Conservation (phyloP, 192 early-diverging fungal species). For the Piromyces finnis region DNA sequence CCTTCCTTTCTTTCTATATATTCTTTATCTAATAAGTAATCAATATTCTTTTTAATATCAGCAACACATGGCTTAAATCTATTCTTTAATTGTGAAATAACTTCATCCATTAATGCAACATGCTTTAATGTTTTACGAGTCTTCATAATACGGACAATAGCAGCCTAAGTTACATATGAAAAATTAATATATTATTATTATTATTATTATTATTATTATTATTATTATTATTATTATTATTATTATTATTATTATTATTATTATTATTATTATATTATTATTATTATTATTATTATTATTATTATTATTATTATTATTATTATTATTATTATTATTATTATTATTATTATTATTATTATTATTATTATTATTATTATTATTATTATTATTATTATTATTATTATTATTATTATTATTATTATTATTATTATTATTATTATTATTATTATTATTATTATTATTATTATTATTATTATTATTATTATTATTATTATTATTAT, state of each 20-base stretch:
- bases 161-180: conserved; percentile 34
- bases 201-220: background rate
- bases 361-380: background rate
- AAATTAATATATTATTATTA: background rate
- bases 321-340: conserved; percentile 1
- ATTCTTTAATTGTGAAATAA: conserved; percentile 66
- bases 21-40: conserved; percentile 71
- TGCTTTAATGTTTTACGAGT: conserved; percentile 81
- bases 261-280: background rate
- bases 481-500: conserved; percentile 2
- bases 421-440: background rate
- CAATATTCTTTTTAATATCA: conserved; percentile 94
- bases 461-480: background rate
- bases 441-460: background rate
- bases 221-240: background rate
- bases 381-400: background rate
- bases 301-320: background rate
- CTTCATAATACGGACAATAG: conserved; percentile 99
- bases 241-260: background rate
- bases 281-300: background rate
- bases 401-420: conserved; percentile 2
- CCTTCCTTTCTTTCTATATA: background rate
- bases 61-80: conserved; percentile 77
- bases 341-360: background rate
- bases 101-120: conserved; percentile 67